Base-by-base conservation (phyloP, 129 eudicot genomes). In the Tanacetum coccineum region DNA sequence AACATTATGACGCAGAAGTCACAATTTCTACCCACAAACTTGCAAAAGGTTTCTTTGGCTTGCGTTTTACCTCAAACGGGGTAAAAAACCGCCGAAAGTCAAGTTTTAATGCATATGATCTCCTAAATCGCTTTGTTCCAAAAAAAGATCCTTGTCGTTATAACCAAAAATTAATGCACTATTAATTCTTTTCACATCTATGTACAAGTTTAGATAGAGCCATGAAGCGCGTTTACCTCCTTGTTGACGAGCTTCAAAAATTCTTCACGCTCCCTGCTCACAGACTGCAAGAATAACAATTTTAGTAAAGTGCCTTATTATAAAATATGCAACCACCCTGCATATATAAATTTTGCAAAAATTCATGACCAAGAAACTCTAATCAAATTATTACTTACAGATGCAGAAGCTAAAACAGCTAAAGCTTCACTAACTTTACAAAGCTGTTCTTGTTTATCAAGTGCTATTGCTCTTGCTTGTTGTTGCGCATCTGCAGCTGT, bases 211-310 rank as follows among this genome's bases (percentile, higher is more conserved):
- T 9, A 46, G 50, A 11, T 46, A 46, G 9, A 46, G 60, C 26
- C 32, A 20, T 2, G 3, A 54, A 8, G 26, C 32, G 19, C 13
- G 30, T 61, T 39, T 83, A 93, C 98, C 98, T 93, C 98, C 73
- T 93, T 86, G 64, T 79, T 82, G 64, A 93, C 98, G 20, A 93
- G 98, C 75, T 89, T 80, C 76, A 93, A 60, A 80, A 93, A 93
- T 72, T 93, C 89, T 74, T 93, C 96, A 50, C 98, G 98, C 82
- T 93, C 96, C 77, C 87, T 78, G 73, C 95, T 86, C 74, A 93
- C 98, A 36, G 98, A 88, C 98, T 93, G 91, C 82, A 80, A 72
- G 49, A 70, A 47, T 4, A 74, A 62, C 50, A 68, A 40, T 50
- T 82, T 66, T 36, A 64, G 42, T n/a, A 59, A 12, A 36, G 58